Percentiles rank a stretch among this genome's conserved stretches.
phyloP scores from a whole-genome alignment of 163 green algal species.

The Prototheca stagnorum region DNA sequence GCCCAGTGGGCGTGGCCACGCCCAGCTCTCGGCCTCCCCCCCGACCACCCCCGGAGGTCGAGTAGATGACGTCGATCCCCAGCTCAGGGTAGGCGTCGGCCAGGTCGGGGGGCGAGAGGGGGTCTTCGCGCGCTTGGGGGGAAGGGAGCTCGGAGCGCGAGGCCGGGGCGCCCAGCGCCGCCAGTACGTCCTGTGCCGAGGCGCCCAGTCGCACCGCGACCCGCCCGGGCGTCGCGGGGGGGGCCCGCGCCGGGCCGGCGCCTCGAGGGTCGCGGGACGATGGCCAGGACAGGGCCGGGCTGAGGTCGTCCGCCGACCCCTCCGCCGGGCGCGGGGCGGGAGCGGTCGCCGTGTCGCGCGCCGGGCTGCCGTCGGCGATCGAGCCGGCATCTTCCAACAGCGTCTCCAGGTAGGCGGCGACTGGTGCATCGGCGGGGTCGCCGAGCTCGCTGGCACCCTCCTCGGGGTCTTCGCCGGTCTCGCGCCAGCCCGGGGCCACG shows the following conservation, averaged over 20 bases:
- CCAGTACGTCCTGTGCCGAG: constrained; percentile 8
- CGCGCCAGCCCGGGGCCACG: too few species aligned
- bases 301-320: not conserved
- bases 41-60: too few species aligned
- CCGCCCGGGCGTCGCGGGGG: constrained; percentile 1
- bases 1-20: too few species aligned
- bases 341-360: not conserved
- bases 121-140: too few species aligned
- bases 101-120: too few species aligned
- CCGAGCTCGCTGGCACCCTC: too few species aligned
- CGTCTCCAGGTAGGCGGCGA: too few species aligned
- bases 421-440: too few species aligned
- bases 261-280: not conserved
- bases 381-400: too few species aligned
- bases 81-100: constrained; percentile 8
- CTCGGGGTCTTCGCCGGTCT: too few species aligned
- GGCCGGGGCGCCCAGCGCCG: constrained; percentile 2
- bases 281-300: not conserved
- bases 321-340: not conserved
- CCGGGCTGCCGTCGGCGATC: not conserved
- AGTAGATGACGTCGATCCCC: constrained; percentile 33
- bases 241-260: not conserved
- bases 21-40: too few species aligned
- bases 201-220: not conserved
- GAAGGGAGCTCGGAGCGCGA: too few species aligned